Evolutionary conservation across 306 rosid genomes (phyloP).

Genomic region (Castanea crenata): DNA sequence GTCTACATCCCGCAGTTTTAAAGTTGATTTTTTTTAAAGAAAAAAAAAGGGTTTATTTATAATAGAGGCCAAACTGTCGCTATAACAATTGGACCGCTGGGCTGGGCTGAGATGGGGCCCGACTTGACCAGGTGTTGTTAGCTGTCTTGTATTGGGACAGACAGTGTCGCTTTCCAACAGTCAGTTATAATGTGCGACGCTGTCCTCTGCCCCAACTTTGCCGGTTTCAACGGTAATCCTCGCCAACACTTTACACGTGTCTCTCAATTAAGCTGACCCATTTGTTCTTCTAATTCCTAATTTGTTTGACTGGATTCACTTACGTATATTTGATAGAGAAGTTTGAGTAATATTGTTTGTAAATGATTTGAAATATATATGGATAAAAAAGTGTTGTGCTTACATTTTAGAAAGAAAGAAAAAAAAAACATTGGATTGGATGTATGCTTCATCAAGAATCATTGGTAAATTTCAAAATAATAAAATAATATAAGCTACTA

Average conservation of each 20-base stretch:
- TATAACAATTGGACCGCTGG: background rate
- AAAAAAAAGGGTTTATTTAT: background rate
- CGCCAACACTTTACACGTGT: constrained; percentile 25
- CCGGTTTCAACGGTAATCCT: constrained; percentile 12
- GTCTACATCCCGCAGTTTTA: fast-evolving
- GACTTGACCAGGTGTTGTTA: constrained; percentile 11
- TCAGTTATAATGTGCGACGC: constrained; percentile 19
- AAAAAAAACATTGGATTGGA: no score
- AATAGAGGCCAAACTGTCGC: constrained; percentile 9
- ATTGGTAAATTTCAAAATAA: no score
- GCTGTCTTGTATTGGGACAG: constrained; percentile 16
- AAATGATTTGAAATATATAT: no score
- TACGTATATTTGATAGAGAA: no score
- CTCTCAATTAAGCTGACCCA: background rate
- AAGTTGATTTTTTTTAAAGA: background rate
- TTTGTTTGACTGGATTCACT: no score
- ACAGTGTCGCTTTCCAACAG: constrained; percentile 27
- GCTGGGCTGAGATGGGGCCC: constrained; percentile 1
- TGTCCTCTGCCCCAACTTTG: background rate
- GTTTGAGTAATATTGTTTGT: no score
- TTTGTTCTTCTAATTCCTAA: background rate
- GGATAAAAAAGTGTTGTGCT: no score
- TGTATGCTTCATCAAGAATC: no score
- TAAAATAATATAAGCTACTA: no score
- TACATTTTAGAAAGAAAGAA: no score